Evolutionary conservation across 768 basidiomycete genomes (phyloP), one percentile per base, ranked within the genome.

Genomic region (Multifurca ochricompacta): DNA sequence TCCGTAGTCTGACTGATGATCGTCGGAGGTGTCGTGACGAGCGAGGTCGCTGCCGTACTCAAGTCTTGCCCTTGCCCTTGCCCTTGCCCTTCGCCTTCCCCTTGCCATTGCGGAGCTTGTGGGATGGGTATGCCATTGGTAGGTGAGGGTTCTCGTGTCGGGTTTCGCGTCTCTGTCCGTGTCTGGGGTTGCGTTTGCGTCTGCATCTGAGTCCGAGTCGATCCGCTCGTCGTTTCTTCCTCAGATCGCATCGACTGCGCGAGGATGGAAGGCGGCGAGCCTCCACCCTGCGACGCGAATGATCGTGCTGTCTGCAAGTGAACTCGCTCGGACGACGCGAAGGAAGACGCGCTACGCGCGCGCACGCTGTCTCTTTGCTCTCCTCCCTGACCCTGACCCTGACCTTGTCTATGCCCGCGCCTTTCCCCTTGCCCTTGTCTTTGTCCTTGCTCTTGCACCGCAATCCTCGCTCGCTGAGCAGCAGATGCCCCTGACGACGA

Each of bases 11-110:
- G 77, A 14, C 55, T 44, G 25, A 74, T 74, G 10, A 83, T 65
- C 6, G 82, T 84, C 43, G 77, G 75, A 37, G 86, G 75, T 16
- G 78, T 77, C 4, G 85, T 85, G 19, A 87, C 75, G 59, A 86
- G 84, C 52, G 85, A 87, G 54, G 75, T 74, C 3, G 79, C 74
- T 11, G 85, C 85, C 0, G 83, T 83, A 66, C 85, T 86, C 63
- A 87, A 75, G 64, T 83, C 83, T 0, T 32, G 44, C 4, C 30
- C 58, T 53, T 62, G 63, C 56, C 37, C 56, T 30, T 66, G 63
- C 30, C n/a, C n/a, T n/a, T n/a, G n/a, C n/a, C 14, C 77, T 74
- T 35, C 71, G 77, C 61, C 77, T 78, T 42, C 23, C 40, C 21
- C 4, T 14, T 34, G 27, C 11, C n/a, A 6, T 1, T 31, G 28